phyloP scores from a whole-genome alignment of 2,329 filamentous ascomycete species.

The Monilinia vaccinii-corymbosi region DNA sequence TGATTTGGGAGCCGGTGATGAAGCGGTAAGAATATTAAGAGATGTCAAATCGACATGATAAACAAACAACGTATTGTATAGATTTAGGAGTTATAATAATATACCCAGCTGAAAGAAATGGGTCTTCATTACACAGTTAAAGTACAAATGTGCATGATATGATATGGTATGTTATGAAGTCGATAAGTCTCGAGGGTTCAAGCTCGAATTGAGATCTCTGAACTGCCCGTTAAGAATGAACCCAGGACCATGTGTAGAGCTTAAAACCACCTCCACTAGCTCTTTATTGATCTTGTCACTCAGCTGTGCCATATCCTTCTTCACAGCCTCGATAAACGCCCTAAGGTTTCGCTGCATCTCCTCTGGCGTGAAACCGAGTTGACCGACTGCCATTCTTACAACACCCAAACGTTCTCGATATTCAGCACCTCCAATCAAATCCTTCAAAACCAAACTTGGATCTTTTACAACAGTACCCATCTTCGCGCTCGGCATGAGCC shows the following conservation, averaged over 20 bases:
- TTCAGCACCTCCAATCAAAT: constrained; percentile 74
- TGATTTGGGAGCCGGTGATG: constrained; percentile 49
- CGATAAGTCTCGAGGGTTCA: constrained; percentile 44
- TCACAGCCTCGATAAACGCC: constrained; percentile 64
- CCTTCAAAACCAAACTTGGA: constrained; percentile 63
- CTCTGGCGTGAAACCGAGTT: constrained; percentile 80
- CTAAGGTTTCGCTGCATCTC: constrained; percentile 79
- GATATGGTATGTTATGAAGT: constrained; percentile 30
- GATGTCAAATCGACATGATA: constrained; percentile 21
- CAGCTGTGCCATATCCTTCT: constrained; percentile 62
- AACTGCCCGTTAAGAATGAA: constrained; percentile 80
- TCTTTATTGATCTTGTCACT: constrained; percentile 60
- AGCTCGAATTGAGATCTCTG: constrained; percentile 47
- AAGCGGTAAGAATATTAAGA: constrained; percentile 44
- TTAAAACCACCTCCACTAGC: constrained; percentile 69
- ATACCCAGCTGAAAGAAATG: constrained; percentile 21
- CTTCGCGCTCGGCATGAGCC: constrained; percentile 87
- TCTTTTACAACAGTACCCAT: constrained; percentile 82
- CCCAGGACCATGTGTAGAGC: constrained; percentile 78
- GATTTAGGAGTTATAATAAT: constrained; percentile 34
- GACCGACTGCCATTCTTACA: constrained; percentile 81
- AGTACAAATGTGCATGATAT: constrained; percentile 27
- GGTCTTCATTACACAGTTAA: constrained; percentile 32
- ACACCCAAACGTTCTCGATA: constrained; percentile 83
- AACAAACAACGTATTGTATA: constrained; percentile 28